Evolutionary conservation across 2,329 filamentous ascomycete species (phyloP).

Genomic region (Talaromyces sp.): DNA sequence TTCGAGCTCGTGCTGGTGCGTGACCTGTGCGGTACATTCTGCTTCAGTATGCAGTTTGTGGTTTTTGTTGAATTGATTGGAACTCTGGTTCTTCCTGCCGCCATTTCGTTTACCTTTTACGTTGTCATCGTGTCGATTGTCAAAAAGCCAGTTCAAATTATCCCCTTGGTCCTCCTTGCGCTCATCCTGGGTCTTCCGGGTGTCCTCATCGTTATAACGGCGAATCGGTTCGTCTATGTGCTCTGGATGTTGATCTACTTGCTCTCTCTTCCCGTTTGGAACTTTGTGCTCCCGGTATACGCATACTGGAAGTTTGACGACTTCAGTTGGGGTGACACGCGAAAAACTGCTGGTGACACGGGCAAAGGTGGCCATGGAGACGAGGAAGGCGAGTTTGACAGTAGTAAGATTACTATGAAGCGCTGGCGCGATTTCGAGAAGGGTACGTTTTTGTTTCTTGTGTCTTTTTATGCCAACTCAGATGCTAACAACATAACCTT

Average conservation of each 20-base stretch:
- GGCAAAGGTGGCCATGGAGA: slow-evolving; percentile 76
- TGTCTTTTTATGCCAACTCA: neutral
- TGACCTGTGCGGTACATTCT: slow-evolving; percentile 96
- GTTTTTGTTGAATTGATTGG: slow-evolving; percentile 93
- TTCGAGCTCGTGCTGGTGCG: slow-evolving; percentile 96
- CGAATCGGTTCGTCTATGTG: slow-evolving; percentile 87
- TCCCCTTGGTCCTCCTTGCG: slow-evolving; percentile 81
- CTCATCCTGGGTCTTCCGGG: slow-evolving; percentile 92
- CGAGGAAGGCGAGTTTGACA: slow-evolving; percentile 94
- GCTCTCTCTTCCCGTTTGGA: slow-evolving; percentile 89
- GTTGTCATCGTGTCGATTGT: slow-evolving; percentile 86
- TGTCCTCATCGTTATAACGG: slow-evolving; percentile 85
- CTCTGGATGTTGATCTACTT: slow-evolving; percentile 98
- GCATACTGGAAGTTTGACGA: slow-evolving; percentile 99
- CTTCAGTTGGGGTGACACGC: slow-evolving; percentile 97
- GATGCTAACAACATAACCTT: neutral
- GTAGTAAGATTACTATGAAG: slow-evolving; percentile 99
- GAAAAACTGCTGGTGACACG: slow-evolving; percentile 88
- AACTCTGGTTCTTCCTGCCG: slow-evolving; percentile 89
- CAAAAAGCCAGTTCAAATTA: slow-evolving; percentile 69
- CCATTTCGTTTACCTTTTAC: slow-evolving; percentile 95
- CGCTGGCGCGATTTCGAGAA: slow-evolving; percentile 95
- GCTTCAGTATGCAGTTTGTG: slow-evolving; percentile 99
- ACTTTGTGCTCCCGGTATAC: slow-evolving; percentile 89
- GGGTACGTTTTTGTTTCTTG: slow-evolving; percentile 39